Evolutionary conservation across 2,329 filamentous ascomycete species (phyloP).

Genomic region (Xylariaceae sp.): DNA sequence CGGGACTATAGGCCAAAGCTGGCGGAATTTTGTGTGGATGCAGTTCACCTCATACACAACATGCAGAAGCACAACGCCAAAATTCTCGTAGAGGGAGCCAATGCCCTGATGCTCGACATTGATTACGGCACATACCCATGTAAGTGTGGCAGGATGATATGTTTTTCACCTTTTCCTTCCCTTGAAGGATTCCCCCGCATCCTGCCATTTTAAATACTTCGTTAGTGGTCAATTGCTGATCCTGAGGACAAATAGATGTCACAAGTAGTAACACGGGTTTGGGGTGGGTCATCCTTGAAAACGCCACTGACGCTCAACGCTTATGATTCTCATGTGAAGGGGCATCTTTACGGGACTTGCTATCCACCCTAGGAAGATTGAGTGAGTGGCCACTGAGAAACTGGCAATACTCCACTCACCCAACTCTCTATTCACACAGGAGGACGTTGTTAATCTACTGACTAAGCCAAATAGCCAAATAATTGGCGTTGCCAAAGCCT

Average conservation of each 20-base stretch:
- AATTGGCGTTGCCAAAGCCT: conserved; percentile 71
- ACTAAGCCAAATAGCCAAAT: conserved; percentile 43
- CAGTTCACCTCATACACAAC: conserved; percentile 59
- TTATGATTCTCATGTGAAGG: conserved; percentile 52
- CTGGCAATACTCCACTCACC: neutral
- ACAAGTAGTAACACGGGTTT: neutral
- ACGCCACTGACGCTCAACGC: neutral
- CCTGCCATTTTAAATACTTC: neutral
- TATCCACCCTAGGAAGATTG: conserved; percentile 61
- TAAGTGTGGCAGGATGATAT: neutral
- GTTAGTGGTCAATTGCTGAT: neutral
- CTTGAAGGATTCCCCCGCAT: neutral
- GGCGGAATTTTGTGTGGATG: conserved; percentile 68
- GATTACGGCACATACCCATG: conserved; percentile 48
- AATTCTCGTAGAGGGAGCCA: conserved; percentile 68
- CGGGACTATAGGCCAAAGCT: conserved; percentile 55
- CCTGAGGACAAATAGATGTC: neutral
- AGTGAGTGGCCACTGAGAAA: conserved; percentile 26
- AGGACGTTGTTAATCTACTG: neutral
- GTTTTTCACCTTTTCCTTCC: neutral
- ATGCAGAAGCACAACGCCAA: conserved; percentile 59
- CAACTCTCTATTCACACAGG: too few relatives aligned
- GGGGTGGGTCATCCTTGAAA: neutral
- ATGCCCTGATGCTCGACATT: conserved; percentile 65
- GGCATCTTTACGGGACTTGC: conserved; percentile 66